These are phyloP conservation scores for Kodamaea hsintzibuensis DNA, from an alignment of 805 yeast species.

Conservation along the genomic window DNA sequence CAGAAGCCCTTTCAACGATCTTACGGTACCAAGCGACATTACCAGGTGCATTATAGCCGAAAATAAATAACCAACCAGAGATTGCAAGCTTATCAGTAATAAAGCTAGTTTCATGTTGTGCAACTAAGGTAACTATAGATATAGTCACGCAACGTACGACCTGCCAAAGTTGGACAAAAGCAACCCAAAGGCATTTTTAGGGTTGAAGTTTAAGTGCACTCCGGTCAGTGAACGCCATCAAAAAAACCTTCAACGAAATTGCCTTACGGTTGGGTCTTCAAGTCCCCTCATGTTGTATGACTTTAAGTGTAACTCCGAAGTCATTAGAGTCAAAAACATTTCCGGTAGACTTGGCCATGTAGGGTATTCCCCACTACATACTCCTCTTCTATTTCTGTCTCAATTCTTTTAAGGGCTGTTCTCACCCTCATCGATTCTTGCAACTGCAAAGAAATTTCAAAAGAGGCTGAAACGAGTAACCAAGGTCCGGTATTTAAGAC, in stretches of 20 bases:
- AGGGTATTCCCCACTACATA: not conserved
- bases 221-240: not conserved
- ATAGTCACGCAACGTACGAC: not conserved
- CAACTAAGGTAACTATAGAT: not conserved
- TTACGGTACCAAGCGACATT: too few species aligned
- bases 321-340: too few species aligned
- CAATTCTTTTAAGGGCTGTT: not conserved
- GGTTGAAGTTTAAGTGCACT: not conserved
- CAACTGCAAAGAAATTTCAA: not conserved
- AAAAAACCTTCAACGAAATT: not conserved
- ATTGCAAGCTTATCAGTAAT: not conserved
- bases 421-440: not conserved
- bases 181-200: not conserved
- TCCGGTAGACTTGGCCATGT: not conserved
- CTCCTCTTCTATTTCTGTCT: not conserved
- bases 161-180: not conserved
- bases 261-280: not conserved
- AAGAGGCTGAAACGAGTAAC: not conserved
- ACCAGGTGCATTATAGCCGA: too few species aligned
- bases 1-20: not conserved
- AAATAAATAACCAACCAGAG: not conserved
- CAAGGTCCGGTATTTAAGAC: not conserved
- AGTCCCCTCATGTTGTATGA: not conserved
- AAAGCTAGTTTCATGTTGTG: not conserved
- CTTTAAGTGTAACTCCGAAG: not conserved